Percentiles rank a stretch among this genome's conserved stretches.
These are phyloP conservation scores for Cordia subcordata DNA, from an alignment of 257 asterid genomes.

Conservation along the genomic window DNA sequence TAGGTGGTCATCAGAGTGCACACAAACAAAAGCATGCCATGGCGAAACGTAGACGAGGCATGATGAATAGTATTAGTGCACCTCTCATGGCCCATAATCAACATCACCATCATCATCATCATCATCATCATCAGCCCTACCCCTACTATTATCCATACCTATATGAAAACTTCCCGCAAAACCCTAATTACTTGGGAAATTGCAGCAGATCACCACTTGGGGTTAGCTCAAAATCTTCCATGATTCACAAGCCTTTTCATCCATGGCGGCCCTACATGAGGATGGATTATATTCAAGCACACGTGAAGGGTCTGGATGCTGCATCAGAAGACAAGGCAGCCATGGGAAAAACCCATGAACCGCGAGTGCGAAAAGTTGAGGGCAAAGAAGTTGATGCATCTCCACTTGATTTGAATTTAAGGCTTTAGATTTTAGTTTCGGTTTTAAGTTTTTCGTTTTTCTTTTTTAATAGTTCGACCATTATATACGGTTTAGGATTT, in stretches of 20 bases:
- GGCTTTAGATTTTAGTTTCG: background rate
- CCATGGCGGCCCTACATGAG: background rate
- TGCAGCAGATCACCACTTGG: slow-evolving; percentile 31
- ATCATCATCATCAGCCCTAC: slow-evolving; percentile 30
- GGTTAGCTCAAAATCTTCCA: slow-evolving; percentile 8
- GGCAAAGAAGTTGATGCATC: background rate
- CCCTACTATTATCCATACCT: slow-evolving; percentile 31
- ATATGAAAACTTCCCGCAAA: slow-evolving; percentile 21
- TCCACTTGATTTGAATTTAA: background rate
- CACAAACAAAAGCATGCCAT: slow-evolving; percentile 63
- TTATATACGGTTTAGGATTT: no score
- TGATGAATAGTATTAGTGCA: slow-evolving; percentile 31
- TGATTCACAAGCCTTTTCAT: background rate
- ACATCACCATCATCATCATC: no score
- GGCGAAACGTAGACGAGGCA: slow-evolving; percentile 42
- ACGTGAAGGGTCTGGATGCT: background rate
- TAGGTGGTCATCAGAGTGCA: slow-evolving; percentile 78
- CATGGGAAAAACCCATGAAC: background rate
- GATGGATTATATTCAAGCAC: background rate
- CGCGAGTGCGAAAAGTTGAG: background rate
- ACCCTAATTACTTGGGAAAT: slow-evolving; percentile 25
- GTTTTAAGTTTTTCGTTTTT: no score
- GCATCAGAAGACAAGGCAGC: background rate
- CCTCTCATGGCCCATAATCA: slow-evolving; percentile 26
- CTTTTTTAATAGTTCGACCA: no score